Base-by-base conservation (phyloP, 345 rosid species). In the Populus simonii region DNA sequence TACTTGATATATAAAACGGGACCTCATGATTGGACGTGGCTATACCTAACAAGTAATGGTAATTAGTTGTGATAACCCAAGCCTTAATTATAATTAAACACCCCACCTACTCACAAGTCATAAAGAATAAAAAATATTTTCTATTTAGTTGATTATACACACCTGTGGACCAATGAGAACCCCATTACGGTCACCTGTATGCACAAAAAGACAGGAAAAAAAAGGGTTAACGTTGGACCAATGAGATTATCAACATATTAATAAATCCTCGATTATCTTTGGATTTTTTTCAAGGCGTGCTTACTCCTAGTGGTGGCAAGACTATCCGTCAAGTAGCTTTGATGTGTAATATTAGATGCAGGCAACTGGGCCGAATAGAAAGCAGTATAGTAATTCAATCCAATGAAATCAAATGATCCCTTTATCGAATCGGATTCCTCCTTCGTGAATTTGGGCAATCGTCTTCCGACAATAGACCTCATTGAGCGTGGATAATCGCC, bases 321-420 rank as follows among this genome's bases (percentile, higher is more conserved):
- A 16, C 84, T 2, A 78, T 88, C 90, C 0, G 85, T 81, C 4
- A 25, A n/a, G 76, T 70, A 77, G 72, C 87, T 84, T 33, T 29
- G 35, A 7, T 76, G 73, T 6, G 22, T 45, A 31, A 74, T 12
- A 18, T 45, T 70, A 20, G 62, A 16, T 10, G 16, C 47, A 18
- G 71, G 78, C 3, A 74, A 53, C 49, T 77, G 75, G 15, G 68
- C 25, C 2, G 78, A 89, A 74, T 86, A 88, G 5, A 11, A 9
- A 11, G 88, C 63, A 27, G 88, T 71, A 47, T 89, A 89, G 68
- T 88, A 88, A 63, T 89, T 89, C 10, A 89, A 1, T 20, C 91
- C 93, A 5, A 88, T 1, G 73, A 84, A 90, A 83, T 90, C 93
- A 39, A 62, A 71, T 4, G 90, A 87, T 27, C 85, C 86, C 70